These are phyloP conservation scores for Akanthomyces dipterigenus DNA, from an alignment of 2,329 filamentous ascomycete genomes.

Conservation along the genomic window DNA sequence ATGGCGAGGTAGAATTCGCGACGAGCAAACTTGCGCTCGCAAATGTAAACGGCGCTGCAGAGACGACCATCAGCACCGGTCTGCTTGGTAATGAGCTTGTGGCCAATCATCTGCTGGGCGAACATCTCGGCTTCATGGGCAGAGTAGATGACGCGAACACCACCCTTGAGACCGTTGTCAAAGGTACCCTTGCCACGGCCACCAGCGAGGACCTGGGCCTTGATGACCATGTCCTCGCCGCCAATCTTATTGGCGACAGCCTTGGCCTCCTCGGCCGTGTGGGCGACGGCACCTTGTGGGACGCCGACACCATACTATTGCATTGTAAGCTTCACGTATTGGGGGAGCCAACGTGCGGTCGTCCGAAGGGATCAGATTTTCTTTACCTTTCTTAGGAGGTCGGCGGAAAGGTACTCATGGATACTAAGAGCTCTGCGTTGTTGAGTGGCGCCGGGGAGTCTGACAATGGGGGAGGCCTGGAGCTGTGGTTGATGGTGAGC, in stretches of 20 bases:
- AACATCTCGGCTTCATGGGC: conserved; percentile 95
- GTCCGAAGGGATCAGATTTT: conserved; percentile 7
- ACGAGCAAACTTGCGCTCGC: conserved; percentile 98
- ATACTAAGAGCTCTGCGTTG: conserved; percentile 89
- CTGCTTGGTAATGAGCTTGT: conserved; percentile 99
- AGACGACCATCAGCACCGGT: conserved; percentile 88
- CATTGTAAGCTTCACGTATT: conserved; percentile 15
- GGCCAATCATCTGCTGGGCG: conserved; percentile 98
- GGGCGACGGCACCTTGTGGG: conserved; percentile 79
- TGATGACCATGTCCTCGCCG: conserved; percentile 97
- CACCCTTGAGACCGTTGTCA: conserved; percentile 97
- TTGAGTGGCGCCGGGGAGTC: conserved; percentile 61
- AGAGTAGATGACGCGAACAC: conserved; percentile 98
- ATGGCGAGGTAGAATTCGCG: conserved; percentile 98
- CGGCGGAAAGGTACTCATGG: conserved; percentile 95
- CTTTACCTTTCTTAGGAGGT: conserved; percentile 69
- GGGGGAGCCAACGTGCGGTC: conserved; percentile 6
- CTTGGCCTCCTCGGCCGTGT: conserved; percentile 80
- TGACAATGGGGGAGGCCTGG: conserved; percentile 39
- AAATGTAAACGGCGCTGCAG: conserved; percentile 97
- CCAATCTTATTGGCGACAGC: conserved; percentile 83
- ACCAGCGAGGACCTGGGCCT: conserved; percentile 96
- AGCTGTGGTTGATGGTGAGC: conserved; percentile 8
- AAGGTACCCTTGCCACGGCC: conserved; percentile 97
- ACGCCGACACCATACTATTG: conserved; percentile 87